Percentiles rank a stretch among this genome's conserved stretches.
Conservation (phyloP, 129 eudicot species). For the Chrysanthemum lavandulifolium region DNA sequence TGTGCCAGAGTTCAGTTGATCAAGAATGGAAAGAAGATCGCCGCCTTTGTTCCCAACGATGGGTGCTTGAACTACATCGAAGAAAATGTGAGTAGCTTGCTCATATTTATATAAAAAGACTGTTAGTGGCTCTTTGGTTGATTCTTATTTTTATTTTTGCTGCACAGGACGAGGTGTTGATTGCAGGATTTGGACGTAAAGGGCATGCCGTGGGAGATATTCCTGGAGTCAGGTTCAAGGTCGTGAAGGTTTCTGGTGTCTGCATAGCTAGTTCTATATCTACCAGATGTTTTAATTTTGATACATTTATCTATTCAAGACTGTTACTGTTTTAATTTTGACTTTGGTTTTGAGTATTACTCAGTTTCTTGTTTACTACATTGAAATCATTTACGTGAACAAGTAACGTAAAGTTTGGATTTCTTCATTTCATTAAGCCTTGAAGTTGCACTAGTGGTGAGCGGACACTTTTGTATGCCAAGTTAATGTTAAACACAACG, state of each 20-base stretch:
- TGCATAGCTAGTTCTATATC: constrained; percentile 5
- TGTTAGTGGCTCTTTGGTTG: not conserved
- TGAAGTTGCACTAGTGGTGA: too few species aligned
- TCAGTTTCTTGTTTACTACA: not conserved
- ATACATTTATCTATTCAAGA: constrained; percentile 11
- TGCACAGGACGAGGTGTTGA: constrained; percentile 39
- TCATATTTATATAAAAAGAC: not conserved
- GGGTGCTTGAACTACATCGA: constrained; percentile 64
- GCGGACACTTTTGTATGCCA: too few species aligned
- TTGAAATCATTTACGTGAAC: not conserved
- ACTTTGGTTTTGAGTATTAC: not conserved
- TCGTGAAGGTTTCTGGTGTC: constrained; percentile 56
- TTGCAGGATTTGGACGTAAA: constrained; percentile 45
- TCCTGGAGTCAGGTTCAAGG: constrained; percentile 55
- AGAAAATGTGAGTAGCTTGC: constrained; percentile 37
- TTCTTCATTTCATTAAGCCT: too few species aligned
- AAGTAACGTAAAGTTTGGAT: too few species aligned
- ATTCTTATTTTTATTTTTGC: not conserved
- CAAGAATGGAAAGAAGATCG: constrained; percentile 55
- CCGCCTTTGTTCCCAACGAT: constrained; percentile 57
- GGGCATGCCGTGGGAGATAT: constrained; percentile 65
- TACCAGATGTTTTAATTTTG: constrained; percentile 16
- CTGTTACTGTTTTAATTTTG: constrained; percentile 15
- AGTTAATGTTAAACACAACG: too few species aligned
- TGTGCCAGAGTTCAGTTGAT: constrained; percentile 53